phyloP scores from a whole-genome alignment of 306 rosid species.

The Amphicarpaea edgeworthii region DNA sequence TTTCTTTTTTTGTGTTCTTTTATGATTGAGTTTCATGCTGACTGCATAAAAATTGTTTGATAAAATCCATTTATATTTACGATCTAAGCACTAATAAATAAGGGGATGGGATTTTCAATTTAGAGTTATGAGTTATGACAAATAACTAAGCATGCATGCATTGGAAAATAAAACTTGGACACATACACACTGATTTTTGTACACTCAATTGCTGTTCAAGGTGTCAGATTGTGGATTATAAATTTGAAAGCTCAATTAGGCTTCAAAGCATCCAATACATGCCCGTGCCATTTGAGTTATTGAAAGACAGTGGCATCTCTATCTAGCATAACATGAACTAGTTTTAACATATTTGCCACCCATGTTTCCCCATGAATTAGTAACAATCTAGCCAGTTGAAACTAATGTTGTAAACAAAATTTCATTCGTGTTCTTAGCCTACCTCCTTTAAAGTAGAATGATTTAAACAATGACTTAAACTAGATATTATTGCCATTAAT shows the following conservation, averaged over 20 bases:
- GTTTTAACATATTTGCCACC: constrained; percentile 18
- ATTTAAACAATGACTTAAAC: background rate
- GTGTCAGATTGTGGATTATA: background rate
- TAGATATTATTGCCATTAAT: constrained; percentile 3
- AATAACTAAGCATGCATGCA: background rate
- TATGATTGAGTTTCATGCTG: constrained; percentile 1
- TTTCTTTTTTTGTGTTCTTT: constrained; percentile 9
- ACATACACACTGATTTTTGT: background rate
- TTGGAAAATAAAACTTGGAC: constrained; percentile 5
- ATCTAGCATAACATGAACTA: background rate
- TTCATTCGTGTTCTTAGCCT: background rate
- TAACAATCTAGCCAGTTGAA: background rate
- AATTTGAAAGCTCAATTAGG: background rate
- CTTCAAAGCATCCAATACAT: constrained; percentile 17
- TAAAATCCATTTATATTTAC: background rate
- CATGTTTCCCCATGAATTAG: background rate
- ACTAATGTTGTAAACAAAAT: background rate
- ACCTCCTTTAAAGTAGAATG: background rate
- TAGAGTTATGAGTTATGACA: background rate
- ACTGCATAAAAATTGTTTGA: constrained; percentile 16
- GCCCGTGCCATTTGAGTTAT: background rate
- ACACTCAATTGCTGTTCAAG: constrained; percentile 5
- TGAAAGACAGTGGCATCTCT: constrained; percentile 1
- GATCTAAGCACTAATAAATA: background rate
- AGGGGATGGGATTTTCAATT: background rate